Base-by-base conservation (phyloP, 352 stramenopile genomes). In the Thalassiosira livingstoniorum region DNA sequence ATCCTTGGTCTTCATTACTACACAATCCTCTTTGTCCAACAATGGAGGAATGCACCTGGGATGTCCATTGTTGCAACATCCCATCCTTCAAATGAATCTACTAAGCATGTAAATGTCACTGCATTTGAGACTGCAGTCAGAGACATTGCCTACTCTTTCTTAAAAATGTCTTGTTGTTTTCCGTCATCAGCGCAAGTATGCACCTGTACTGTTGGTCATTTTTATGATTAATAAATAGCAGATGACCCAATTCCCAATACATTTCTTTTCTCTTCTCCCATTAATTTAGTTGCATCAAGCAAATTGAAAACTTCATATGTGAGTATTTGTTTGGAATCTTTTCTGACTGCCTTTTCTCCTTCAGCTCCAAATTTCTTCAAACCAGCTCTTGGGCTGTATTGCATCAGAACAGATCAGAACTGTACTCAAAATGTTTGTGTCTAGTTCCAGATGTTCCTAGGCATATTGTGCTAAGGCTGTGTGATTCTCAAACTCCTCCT, bases 271-370 rank as follows among this genome's bases (percentile, higher is more conserved):
- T n/a, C n/a, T n/a, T n/a, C n/a, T n/a, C n/a, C n/a, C n/a, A n/a
- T n/a, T n/a, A n/a, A n/a, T n/a, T n/a, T n/a, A n/a, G n/a, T n/a
- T n/a, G n/a, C n/a, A 47, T 7, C 39, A 89, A 43, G 18, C 4
- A n/a, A n/a, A n/a, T n/a, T n/a, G n/a, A n/a, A n/a, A 5, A 42
- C 18, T 51, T 29, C 18, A 29, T 5, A 32, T 29, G 11, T 23
- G 43, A 31, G 42, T 72, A 60, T 37, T 27, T 11, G 64, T 61
- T 51, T 37, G 42, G 4, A 84, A 86, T 60, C 82, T 78, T 29
- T 23, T 67, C 37, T 80, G 82, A 57, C 73, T 89, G 7, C 77
- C 86, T 32, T 32, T 31, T 53, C 47, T 89, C 29, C 61, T 89
- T 1, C 73, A 86, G 51, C 68, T 47, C 39, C 39, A 47, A 47